Evolutionary conservation across 331 rosid genomes (phyloP).

Genomic region (Acacia pycnantha): DNA sequence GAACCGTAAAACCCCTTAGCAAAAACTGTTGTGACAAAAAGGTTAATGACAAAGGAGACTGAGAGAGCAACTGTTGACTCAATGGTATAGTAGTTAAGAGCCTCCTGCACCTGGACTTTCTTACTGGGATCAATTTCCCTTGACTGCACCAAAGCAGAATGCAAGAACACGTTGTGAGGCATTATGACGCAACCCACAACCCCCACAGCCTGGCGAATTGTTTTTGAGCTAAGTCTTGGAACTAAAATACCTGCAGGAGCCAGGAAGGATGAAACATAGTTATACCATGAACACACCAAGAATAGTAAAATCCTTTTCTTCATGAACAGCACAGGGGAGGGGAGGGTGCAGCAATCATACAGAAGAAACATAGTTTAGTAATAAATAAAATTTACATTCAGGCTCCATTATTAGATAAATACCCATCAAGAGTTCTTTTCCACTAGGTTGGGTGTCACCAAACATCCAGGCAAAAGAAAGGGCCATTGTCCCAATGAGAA

Average conservation of each 20-base stretch:
- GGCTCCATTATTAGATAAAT: constrained; percentile 20
- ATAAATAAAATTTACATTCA: background rate
- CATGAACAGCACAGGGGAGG: constrained; percentile 7
- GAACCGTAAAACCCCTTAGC: constrained; percentile 80
- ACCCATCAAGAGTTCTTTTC: constrained; percentile 73
- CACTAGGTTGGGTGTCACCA: constrained; percentile 71
- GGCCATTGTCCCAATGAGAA: constrained; percentile 77
- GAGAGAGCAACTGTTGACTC: constrained; percentile 72
- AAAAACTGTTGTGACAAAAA: constrained; percentile 77
- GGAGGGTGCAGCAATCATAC: background rate
- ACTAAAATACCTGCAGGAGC: constrained; percentile 70
- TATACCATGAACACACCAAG: constrained; percentile 15
- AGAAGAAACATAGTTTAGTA: background rate
- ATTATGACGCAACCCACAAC: constrained; percentile 89
- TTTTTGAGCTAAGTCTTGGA: constrained; percentile 84
- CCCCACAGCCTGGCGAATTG: constrained; percentile 90
- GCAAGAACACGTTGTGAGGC: constrained; percentile 92
- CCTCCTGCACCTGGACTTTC: constrained; percentile 83
- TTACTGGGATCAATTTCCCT: constrained; percentile 64
- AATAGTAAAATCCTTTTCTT: constrained; percentile 1
- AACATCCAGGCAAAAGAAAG: constrained; percentile 93
- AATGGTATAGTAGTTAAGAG: constrained; percentile 78
- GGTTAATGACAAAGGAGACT: constrained; percentile 73
- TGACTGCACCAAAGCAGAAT: constrained; percentile 90
- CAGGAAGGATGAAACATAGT: constrained; percentile 23